phyloP scores from a whole-genome alignment of 305 asterid genomes.

The Andrographis paniculata region DNA sequence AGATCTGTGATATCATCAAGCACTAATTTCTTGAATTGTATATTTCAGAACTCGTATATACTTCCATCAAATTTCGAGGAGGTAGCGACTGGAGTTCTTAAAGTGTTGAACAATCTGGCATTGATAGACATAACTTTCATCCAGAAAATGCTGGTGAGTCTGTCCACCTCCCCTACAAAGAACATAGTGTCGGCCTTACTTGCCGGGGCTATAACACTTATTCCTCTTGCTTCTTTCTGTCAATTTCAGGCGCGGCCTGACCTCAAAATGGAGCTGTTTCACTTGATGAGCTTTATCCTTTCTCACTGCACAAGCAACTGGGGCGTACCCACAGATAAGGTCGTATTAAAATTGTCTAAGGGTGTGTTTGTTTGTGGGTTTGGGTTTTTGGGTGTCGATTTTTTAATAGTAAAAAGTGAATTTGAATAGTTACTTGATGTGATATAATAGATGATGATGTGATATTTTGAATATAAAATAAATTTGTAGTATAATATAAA shows the following conservation, averaged over 20 bases:
- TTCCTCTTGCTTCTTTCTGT: slow-evolving; percentile 15
- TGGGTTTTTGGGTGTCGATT: too few species aligned
- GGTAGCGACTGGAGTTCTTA: slow-evolving; percentile 92
- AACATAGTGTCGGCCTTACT: not conserved
- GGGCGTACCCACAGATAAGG: slow-evolving; percentile 88
- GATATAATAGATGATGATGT: too few species aligned
- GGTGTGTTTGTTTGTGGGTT: too few species aligned
- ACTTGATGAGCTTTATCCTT: slow-evolving; percentile 90
- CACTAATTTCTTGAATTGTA: slow-evolving; percentile 19
- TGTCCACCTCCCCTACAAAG: slow-evolving; percentile 1
- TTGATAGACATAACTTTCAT: slow-evolving; percentile 71
- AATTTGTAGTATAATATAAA: too few species aligned
- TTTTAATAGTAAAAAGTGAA: too few species aligned
- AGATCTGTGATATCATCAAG: too few species aligned
- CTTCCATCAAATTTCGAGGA: slow-evolving; percentile 98
- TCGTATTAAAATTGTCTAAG: slow-evolving; percentile 20
- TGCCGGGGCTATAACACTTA: slow-evolving; percentile 9
- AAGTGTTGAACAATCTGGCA: slow-evolving; percentile 97
- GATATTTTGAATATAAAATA: too few species aligned
- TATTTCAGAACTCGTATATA: slow-evolving; percentile 56
- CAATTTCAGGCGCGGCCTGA: slow-evolving; percentile 82
- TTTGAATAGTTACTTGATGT: too few species aligned
- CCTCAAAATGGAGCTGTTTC: slow-evolving; percentile 96
- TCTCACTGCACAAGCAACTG: slow-evolving; percentile 92
- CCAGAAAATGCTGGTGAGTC: slow-evolving; percentile 91